Evolutionary conservation across 805 yeast genomes (phyloP), one percentile per base, ranked within the genome.

Genomic region (Kuraishia hungarica): DNA sequence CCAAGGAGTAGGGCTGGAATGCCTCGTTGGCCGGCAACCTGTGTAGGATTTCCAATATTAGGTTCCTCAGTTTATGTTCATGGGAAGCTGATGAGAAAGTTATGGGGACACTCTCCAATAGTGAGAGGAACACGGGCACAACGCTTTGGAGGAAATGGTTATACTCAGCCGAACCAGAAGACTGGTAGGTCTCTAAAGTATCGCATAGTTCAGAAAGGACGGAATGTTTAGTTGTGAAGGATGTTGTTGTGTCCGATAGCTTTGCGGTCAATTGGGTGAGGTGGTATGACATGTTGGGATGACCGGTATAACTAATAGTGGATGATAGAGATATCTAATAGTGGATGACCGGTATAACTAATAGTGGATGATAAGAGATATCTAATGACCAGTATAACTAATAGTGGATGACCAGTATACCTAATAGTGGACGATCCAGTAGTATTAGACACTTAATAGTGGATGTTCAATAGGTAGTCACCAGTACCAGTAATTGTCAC

Each of bases 201-300:
- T 93, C 98, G 57, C 94, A 80, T 50, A 93, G 74, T 68, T 93
- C 97, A 3, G 91, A 83, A 48, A 90, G 79, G 7, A 83, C 80
- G 0, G 91, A 75, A 59, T 87, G 86, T 60, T 83, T 84, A 11
- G 80, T 72, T 58, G 80, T 79, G 59, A 77, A 76, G 65, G 86
- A 92, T 52, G 73, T 69, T 55, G 75, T 72, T 51, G 78, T 83
- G 56, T 78, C 83, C 56, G 71, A 69, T 21, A 89, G 79, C 64
- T 87, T 77, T 55, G 81, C 69, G 57, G 83, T 89, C 68, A 88
- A 84, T 52, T 82, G 76, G 64, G 86, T 92, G 51, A 87, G 76
- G 66, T 85, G 91, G 22, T 75, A 72, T 50, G 73, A 69, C 81
- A 77, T 76, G 20, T 2, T 24, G 10, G 22, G 19, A n/a, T n/a